Percentiles rank a stretch among this genome's conserved stretches.
Evolutionary conservation across 805 yeast genomes (phyloP).

Genomic region (Debaryomyces tyrocola): DNA sequence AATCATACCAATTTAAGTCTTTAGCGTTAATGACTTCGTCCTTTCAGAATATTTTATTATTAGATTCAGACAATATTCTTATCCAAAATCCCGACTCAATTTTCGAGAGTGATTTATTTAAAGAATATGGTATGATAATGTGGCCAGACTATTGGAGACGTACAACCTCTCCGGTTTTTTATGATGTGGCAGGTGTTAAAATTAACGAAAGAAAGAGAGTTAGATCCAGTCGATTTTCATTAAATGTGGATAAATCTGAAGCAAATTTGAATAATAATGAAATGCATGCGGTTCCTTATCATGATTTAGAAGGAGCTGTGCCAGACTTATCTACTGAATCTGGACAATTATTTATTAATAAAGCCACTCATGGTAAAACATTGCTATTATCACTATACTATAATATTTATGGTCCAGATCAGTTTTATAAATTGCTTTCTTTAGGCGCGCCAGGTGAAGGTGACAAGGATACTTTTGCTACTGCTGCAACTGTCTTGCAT

Average conservation of each 20-base stretch:
- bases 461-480: conserved; percentile 37
- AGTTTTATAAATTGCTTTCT: conserved; percentile 58
- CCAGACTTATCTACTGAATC: conserved; percentile 72
- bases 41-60: conserved; percentile 31
- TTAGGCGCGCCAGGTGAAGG: conserved; percentile 50
- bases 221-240: conserved; percentile 26
- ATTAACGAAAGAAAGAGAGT: conserved; percentile 30
- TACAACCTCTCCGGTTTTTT: conserved; percentile 34
- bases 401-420: conserved; percentile 61
- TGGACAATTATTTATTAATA: conserved; percentile 64
- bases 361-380: conserved; percentile 55
- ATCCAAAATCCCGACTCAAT: conserved; percentile 29
- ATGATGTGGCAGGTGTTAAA: conserved; percentile 31
- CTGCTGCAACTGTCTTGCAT: conserved; percentile 33
- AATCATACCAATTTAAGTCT: conserved; percentile 69
- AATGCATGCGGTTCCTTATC: conserved; percentile 41
- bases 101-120: conserved; percentile 28
- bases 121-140: conserved; percentile 33
- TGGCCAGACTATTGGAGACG: conserved; percentile 48
- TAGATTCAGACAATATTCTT: conserved; percentile 37
- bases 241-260: conserved; percentile 4
- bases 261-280: neutral
- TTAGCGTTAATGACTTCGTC: conserved; percentile 45
- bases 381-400: conserved; percentile 63
- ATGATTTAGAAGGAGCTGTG: conserved; percentile 66